These are phyloP conservation scores for Ophiocordyceps polyrhachis-furcata DNA, from an alignment of 2,329 filamentous ascomycete species.

Conservation along the genomic window DNA sequence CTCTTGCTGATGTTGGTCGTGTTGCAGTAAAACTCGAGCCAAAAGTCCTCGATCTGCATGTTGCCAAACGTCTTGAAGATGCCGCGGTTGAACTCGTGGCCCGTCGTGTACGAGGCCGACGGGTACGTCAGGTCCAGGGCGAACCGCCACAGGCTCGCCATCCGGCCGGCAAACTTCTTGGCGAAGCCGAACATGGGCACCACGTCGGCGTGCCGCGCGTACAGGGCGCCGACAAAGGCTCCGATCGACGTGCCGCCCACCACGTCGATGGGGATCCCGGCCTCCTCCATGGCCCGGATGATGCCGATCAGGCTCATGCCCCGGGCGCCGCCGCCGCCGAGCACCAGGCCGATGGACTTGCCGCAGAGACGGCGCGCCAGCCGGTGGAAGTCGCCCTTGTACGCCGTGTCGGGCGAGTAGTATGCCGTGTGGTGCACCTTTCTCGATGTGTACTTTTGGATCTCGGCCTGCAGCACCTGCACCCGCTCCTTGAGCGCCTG, in stretches of 20 bases:
- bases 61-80: slow-evolving; percentile 98
- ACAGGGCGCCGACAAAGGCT: slow-evolving; percentile 83
- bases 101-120: slow-evolving; percentile 90
- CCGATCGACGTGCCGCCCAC: slow-evolving; percentile 94
- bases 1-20: slow-evolving; percentile 97
- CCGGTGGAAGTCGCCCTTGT: slow-evolving; percentile 92
- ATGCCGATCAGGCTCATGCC: slow-evolving; percentile 88
- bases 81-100: slow-evolving; percentile 95
- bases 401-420: slow-evolving; percentile 79
- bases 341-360: slow-evolving; percentile 82
- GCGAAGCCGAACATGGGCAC: slow-evolving; percentile 93
- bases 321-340: slow-evolving; percentile 82
- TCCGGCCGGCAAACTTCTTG: slow-evolving; percentile 96
- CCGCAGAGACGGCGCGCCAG: slow-evolving; percentile 79
- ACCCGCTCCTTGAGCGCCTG: slow-evolving; percentile 80
- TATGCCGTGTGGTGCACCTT: slow-evolving; percentile 73
- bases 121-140: slow-evolving; percentile 91
- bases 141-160: slow-evolving; percentile 99
- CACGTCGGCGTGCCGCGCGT: slow-evolving; percentile 88
- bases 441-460: slow-evolving; percentile 94
- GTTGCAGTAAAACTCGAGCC: slow-evolving; percentile 98
- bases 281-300: slow-evolving; percentile 87
- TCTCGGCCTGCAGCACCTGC: slow-evolving; percentile 87
- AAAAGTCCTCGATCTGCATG: slow-evolving; percentile 96
- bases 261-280: slow-evolving; percentile 88